Base-by-base conservation (phyloP, 2,329 filamentous ascomycete species). In the Neofusicoccum sp. region DNA sequence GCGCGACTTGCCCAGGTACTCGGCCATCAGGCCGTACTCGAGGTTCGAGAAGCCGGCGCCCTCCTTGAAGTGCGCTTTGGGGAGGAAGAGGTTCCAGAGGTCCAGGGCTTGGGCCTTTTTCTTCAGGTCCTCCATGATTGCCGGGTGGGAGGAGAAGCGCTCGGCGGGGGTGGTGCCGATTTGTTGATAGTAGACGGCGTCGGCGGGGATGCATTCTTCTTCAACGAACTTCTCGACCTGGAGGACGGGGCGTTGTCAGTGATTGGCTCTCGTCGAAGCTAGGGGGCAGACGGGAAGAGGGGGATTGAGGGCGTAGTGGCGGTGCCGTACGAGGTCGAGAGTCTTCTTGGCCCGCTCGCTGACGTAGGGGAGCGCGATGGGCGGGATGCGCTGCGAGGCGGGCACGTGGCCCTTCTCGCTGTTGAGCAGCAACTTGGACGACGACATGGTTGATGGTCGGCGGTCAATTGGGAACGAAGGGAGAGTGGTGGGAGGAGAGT, bases 31-130 rank as follows among this genome's bases (percentile, higher is more conserved):
- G 11, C 93, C 95, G 73, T 99, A 99, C 78, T 99, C 95, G 64
- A 99, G 82, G 77, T 98, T 99, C 63, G 87, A 91, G 80, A 91
- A 97, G 34, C 95, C 95, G 26, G 93, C 92, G 1, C 92, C 96
- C 79, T 97, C 91, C 75, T 89, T 91, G 83, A 97, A 98, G 79
- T 97, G 93, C 69, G 88, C 92, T 80, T 90, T 93, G 65, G 95
- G 91, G 67, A 99, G 78, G 82, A 99, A 99, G 88, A 99, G 89
- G 79, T 99, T 99, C 95, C 95, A 99, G 47, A 99, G 82, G 1
- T 93, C 95, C 28, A 96, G 84, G 68, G 89, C 83, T 71, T 83
- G 85, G 45, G 93, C 95, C 75, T 92, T 90, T 65, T 78, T 80
- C 84, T 98, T 98, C 68, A 99, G 84, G 60, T 95, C 88, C 67